A percentile compares a stretch with the other conserved stretches of the same genome.
These are phyloP conservation scores for Salinomyces thailandicus DNA, from an alignment of 2,329 filamentous ascomycete species.

Conservation along the genomic window DNA sequence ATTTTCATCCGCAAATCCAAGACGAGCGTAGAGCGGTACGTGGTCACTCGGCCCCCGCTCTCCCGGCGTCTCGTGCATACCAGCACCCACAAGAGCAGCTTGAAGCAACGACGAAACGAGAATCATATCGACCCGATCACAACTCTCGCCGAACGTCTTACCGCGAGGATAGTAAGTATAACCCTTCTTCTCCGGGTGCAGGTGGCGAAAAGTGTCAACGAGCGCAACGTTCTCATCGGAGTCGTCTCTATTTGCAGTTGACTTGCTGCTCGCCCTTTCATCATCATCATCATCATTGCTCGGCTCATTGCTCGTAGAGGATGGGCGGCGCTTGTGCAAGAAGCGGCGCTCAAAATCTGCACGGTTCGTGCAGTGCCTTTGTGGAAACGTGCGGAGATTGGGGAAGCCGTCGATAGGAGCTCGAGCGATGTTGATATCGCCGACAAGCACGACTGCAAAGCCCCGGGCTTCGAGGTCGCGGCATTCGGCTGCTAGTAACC, in stretches of 20 bases:
- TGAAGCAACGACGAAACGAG: slow-evolving; percentile 34
- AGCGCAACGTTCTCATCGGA: slow-evolving; percentile 12
- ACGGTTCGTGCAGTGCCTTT: slow-evolving; percentile 42
- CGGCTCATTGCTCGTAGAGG: not conserved
- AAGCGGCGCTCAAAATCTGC: slow-evolving; percentile 42
- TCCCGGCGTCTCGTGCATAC: slow-evolving; percentile 31
- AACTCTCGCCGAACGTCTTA: slow-evolving; percentile 39
- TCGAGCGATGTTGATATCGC: slow-evolving; percentile 45
- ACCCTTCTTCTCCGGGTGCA: slow-evolving; percentile 32
- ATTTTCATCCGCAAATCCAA: no score
- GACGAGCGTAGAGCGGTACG: slow-evolving; percentile 39
- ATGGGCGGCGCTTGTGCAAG: slow-evolving; percentile 19
- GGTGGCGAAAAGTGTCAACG: slow-evolving; percentile 40
- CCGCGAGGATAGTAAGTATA: slow-evolving; percentile 42
- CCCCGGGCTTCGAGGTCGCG: slow-evolving; percentile 31
- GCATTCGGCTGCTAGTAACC: slow-evolving; percentile 36
- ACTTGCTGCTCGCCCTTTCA: not conserved
- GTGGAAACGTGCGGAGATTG: slow-evolving; percentile 34
- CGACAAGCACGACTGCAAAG: slow-evolving; percentile 38
- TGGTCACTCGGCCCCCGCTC: slow-evolving; percentile 46
- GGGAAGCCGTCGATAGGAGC: slow-evolving; percentile 37
- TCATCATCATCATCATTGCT: slow-evolving; percentile 10
- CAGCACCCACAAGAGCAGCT: slow-evolving; percentile 27
- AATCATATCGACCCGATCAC: slow-evolving; percentile 45
- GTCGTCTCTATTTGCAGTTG: not conserved